phyloP scores from a whole-genome alignment of 805 yeast genomes.

The Cyberlindnera bimundalis region DNA sequence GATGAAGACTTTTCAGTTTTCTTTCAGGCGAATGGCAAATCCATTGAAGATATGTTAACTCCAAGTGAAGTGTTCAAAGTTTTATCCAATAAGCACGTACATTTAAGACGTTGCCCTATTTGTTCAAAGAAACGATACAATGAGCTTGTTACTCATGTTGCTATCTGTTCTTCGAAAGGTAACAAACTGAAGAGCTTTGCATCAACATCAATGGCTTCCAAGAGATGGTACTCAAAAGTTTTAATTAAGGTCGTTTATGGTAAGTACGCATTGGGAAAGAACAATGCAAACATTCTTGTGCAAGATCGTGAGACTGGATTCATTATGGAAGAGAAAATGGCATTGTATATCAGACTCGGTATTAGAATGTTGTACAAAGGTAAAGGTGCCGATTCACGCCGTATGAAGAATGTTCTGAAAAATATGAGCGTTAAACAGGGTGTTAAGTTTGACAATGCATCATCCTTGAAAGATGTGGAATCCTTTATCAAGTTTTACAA shows the following conservation, averaged over 20 bases:
- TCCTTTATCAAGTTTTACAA: constrained; percentile 81
- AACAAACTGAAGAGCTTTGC: constrained; percentile 74
- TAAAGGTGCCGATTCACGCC: constrained; percentile 54
- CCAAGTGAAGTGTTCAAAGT: constrained; percentile 54
- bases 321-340: constrained; percentile 90
- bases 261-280: constrained; percentile 76
- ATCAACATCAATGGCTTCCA: constrained; percentile 76
- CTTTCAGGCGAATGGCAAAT: constrained; percentile 16
- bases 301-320: constrained; percentile 90
- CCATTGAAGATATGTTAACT: constrained; percentile 39
- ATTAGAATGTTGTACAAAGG: constrained; percentile 81
- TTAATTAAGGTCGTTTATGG: constrained; percentile 87
- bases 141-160: constrained; percentile 82
- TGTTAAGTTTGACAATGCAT: constrained; percentile 67
- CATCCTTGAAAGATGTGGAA: constrained; percentile 62
- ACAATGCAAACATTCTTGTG: constrained; percentile 90
- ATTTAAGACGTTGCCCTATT: constrained; percentile 65
- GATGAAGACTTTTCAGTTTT: constrained; percentile 23
- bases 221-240: constrained; percentile 84
- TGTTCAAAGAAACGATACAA: constrained; percentile 72
- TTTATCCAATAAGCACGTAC: constrained; percentile 37
- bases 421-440: constrained; percentile 81
- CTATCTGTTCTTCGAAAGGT: constrained; percentile 77
- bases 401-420: constrained; percentile 57
- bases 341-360: constrained; percentile 82